Percentiles rank a stretch among this genome's conserved stretches.
Conservation (phyloP, 78 protist species). For the Dictyostelium capitatum region DNA sequence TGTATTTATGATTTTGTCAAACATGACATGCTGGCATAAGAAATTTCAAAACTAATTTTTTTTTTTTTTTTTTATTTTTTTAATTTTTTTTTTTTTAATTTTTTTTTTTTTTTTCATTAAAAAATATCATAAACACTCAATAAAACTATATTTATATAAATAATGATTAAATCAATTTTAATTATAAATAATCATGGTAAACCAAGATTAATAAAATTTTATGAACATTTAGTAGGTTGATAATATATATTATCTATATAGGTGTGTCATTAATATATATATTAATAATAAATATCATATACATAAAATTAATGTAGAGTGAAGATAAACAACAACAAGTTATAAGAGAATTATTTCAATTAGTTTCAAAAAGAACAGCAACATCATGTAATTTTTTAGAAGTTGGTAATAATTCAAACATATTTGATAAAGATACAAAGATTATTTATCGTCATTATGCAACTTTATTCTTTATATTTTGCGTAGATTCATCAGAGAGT, state of each 20-base stretch:
- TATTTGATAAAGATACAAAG: conserved; percentile 88
- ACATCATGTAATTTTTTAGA: conserved; percentile 95
- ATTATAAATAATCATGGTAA: conserved; percentile 95
- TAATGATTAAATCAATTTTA: conserved; percentile 91
- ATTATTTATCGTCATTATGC: conserved; percentile 97
- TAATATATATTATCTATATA: too few species aligned
- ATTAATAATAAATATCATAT: background rate
- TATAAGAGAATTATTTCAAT: conserved; percentile 84
- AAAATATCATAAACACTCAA: background rate
- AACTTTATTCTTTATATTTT: conserved; percentile 95
- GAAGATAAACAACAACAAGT: conserved; percentile 90
- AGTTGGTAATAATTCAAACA: conserved; percentile 19
- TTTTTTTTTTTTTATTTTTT: background rate
- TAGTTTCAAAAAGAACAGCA: conserved; percentile 92
- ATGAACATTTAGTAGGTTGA: conserved; percentile 80
- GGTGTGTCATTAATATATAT: too few species aligned
- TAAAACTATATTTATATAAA: background rate
- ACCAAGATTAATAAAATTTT: conserved; percentile 94
- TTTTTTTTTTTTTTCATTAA: background rate
- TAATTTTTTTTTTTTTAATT: background rate
- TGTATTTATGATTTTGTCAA: too few species aligned
- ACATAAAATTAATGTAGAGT: conserved; percentile 5
- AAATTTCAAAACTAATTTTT: too few species aligned
- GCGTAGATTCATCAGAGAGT: conserved; percentile 92
- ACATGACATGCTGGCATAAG: too few species aligned